phyloP scores from a whole-genome alignment of 108 stramenopile genomes.

The Asterionellopsis glacialis region DNA sequence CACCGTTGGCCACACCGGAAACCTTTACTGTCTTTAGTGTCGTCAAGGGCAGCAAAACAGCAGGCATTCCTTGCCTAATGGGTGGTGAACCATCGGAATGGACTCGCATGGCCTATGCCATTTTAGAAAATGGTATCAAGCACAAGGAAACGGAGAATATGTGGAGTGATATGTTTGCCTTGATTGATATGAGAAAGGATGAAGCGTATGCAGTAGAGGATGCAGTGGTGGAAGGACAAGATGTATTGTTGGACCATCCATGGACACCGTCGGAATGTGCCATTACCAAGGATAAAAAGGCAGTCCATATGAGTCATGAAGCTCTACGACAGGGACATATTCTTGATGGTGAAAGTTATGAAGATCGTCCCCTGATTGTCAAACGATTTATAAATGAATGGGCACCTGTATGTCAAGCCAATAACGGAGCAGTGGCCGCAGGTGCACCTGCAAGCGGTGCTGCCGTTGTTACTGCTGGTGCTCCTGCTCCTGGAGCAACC shows the following conservation, averaged over 20 bases:
- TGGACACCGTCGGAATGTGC: constrained; percentile 2
- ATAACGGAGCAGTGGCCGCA: too few species aligned
- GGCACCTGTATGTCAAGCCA: neutral
- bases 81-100: constrained; percentile 8
- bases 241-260: neutral
- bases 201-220: constrained; percentile 13
- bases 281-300: constrained; percentile 8
- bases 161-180: constrained; percentile 18
- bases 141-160: constrained; percentile 1
- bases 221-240: constrained; percentile 10
- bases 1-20: neutral
- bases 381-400: constrained; percentile 1
- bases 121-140: constrained; percentile 7
- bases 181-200: constrained; percentile 15
- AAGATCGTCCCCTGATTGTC: constrained; percentile 3
- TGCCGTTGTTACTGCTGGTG: too few species aligned
- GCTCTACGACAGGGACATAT: constrained; percentile 5
- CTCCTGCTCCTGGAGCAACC: too few species aligned
- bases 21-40: constrained; percentile 11
- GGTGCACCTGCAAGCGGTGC: too few species aligned
- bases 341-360: neutral
- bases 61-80: constrained; percentile 16
- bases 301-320: constrained; percentile 17
- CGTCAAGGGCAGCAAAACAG: neutral
- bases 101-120: constrained; percentile 10